Conservation (phyloP, 495 filamentous ascomycete species). For the Terfezia claveryi region DNA sequence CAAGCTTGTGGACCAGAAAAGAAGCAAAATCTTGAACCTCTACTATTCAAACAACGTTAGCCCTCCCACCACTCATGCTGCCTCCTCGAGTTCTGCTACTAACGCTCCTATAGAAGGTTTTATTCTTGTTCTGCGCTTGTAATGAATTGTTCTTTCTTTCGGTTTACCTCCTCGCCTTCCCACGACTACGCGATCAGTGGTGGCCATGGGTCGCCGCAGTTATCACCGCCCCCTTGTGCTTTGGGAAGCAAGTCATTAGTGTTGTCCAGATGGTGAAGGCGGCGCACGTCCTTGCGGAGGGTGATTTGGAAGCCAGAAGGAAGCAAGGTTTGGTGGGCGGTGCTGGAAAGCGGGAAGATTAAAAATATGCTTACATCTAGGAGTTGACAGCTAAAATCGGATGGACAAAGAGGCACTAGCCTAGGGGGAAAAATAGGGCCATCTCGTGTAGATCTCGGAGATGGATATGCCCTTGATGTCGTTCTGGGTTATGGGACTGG, state of each 20-base stretch:
- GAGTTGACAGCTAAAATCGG: no score
- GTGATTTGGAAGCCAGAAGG: constrained; percentile 41
- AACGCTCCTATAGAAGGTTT: constrained; percentile 40
- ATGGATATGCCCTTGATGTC: no score
- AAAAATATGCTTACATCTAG: no score
- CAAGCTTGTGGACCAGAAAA: constrained; percentile 69
- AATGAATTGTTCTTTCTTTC: constrained; percentile 97
- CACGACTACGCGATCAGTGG: constrained; percentile 53
- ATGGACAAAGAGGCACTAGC: no score
- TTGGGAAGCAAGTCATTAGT: constrained; percentile 80
- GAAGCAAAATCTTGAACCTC: constrained; percentile 64
- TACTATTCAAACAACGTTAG: constrained; percentile 92
- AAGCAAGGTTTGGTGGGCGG: background rate
- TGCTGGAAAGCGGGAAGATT: background rate
- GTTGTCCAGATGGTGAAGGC: constrained; percentile 88
- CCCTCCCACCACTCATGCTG: constrained; percentile 5
- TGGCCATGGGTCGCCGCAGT: constrained; percentile 73
- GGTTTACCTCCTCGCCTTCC: constrained; percentile 90
- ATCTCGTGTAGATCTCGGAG: no score
- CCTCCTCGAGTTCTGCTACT: background rate
- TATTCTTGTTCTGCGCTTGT: constrained; percentile 72
- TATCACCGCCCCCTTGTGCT: constrained; percentile 70
- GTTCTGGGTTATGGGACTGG: no score
- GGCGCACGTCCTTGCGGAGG: constrained; percentile 75
- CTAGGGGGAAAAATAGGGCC: no score